Conservation (phyloP, 306 rosid species). For the Quercus aquifolioides region DNA sequence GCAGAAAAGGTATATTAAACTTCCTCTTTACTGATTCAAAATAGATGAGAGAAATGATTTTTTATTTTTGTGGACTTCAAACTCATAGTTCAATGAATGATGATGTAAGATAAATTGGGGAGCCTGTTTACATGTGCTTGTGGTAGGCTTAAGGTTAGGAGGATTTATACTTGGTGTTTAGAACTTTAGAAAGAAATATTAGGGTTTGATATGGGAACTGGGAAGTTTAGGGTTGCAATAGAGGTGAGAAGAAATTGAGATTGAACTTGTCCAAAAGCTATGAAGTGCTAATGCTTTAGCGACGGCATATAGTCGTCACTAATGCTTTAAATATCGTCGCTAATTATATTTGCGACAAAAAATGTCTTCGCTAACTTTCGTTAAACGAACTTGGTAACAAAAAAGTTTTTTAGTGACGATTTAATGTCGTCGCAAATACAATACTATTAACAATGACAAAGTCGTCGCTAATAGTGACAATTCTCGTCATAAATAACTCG, state of each 20-base stretch:
- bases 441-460: too few species aligned
- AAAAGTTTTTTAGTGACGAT: too few species aligned
- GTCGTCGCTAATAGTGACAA: too few species aligned
- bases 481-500: too few species aligned
- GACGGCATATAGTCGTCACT: too few species aligned
- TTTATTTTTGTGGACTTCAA: background rate
- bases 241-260: background rate
- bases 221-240: background rate
- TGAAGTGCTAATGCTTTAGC: too few species aligned
- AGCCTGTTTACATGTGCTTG: background rate
- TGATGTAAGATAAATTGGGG: background rate
- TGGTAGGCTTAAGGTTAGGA: background rate
- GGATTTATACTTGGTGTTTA: background rate
- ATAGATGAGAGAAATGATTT: background rate
- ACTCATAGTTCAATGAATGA: background rate
- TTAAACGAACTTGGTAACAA: too few species aligned
- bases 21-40: background rate
- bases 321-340: too few species aligned
- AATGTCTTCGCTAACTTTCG: too few species aligned
- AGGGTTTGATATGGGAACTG: background rate
- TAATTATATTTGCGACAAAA: too few species aligned
- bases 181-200: background rate
- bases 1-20: slow-evolving; percentile 50
- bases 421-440: too few species aligned
- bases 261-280: background rate